Conservation (phyloP, 2,329 filamentous ascomycete species). For the Neonectria coccinea region DNA sequence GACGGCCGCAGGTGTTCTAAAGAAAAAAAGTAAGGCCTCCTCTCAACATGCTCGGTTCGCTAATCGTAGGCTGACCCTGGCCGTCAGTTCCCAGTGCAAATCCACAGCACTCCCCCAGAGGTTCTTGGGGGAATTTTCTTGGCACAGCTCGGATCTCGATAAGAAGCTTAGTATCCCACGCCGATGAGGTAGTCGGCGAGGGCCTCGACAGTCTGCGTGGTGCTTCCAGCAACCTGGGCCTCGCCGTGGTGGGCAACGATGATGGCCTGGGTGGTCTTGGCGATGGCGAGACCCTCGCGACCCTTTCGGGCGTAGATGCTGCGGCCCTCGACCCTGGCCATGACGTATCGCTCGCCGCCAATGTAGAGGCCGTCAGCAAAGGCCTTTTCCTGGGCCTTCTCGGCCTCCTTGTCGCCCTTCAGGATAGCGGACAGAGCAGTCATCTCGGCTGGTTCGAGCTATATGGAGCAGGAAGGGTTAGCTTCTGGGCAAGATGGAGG, state of each 20-base stretch:
- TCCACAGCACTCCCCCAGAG: conserved; percentile 26
- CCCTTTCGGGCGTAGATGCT: conserved; percentile 86
- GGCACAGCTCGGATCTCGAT: conserved; percentile 1
- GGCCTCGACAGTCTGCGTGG: conserved; percentile 81
- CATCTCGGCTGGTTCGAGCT: conserved; percentile 66
- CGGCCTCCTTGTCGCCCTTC: conserved; percentile 56
- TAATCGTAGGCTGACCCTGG: conserved; percentile 22
- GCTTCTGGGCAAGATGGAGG: conserved; percentile 1
- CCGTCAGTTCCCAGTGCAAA: conserved; percentile 18
- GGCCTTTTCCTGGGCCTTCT: conserved; percentile 71
- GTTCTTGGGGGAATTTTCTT: conserved; percentile 12
- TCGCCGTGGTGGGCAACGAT: conserved; percentile 90
- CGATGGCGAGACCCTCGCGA: conserved; percentile 82
- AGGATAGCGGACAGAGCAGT: conserved; percentile 68
- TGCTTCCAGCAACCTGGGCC: conserved; percentile 76
- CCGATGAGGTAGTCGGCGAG: conserved; percentile 89
- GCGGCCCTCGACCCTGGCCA: conserved; percentile 79
- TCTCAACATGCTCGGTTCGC: conserved; percentile 38
- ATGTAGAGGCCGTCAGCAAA: conserved; percentile 81
- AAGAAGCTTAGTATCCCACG: conserved; percentile 74
- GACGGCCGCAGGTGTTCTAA: conserved; percentile 36
- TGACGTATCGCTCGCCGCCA: conserved; percentile 81
- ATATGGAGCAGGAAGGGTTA: conserved; percentile 25
- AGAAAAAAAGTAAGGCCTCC: conserved; percentile 40
- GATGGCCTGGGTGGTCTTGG: conserved; percentile 90